These are phyloP conservation scores for Trichosporon sp. DNA, from an alignment of 1,284 basidiomycete genomes.

Conservation along the genomic window DNA sequence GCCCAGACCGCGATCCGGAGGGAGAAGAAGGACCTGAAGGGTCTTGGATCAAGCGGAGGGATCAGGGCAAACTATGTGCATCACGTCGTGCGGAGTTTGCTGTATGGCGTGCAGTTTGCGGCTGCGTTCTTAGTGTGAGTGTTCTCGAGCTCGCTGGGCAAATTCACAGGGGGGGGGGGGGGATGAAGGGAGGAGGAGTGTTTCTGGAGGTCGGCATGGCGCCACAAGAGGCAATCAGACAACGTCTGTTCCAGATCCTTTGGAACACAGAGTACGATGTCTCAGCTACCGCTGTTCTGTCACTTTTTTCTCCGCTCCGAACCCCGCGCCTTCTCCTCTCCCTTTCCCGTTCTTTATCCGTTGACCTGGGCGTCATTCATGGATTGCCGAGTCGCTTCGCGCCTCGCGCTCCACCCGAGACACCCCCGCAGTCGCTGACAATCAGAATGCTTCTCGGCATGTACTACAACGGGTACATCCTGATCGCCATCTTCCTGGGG, in stretches of 20 bases:
- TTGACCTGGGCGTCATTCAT: no score
- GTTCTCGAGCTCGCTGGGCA: no score
- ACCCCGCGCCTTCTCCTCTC: no score
- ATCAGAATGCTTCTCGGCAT: conserved; percentile 43
- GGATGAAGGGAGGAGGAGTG: background rate
- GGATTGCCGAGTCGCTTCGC: background rate
- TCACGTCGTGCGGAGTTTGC: conserved; percentile 50
- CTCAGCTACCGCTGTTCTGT: background rate
- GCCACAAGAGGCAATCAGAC: no score
- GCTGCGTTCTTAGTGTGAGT: conserved; percentile 54
- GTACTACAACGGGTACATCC: conserved; percentile 57
- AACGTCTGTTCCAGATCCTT: no score
- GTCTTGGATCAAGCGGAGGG: conserved; percentile 1
- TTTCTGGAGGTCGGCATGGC: no score
- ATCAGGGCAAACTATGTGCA: conserved; percentile 40
- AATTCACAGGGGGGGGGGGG: no score
- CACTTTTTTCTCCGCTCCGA: no score
- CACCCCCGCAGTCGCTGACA: conserved; percentile 3
- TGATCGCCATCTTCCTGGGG: conserved; percentile 55
- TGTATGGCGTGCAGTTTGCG: conserved; percentile 55
- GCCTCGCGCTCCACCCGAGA: background rate
- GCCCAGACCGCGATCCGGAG: conserved; percentile 14
- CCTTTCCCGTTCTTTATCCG: no score
- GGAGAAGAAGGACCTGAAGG: background rate
- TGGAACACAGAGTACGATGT: no score